Evolutionary conservation across 2,329 filamentous ascomycete genomes (phyloP).

Genomic region (Exserohilum turcica): DNA sequence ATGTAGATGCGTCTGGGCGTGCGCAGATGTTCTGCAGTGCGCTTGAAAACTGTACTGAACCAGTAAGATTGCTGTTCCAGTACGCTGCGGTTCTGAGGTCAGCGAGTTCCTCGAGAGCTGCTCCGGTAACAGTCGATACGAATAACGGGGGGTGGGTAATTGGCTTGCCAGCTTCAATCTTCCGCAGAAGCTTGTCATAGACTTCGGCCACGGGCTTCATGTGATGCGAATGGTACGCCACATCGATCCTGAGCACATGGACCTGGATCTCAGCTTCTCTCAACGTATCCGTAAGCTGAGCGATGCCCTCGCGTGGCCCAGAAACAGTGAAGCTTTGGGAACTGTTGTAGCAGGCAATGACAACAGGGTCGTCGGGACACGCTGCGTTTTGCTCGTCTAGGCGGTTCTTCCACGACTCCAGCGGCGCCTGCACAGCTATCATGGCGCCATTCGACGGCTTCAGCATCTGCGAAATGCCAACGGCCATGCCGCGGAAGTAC

Average conservation of each 20-base stretch:
- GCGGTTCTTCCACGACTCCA: slow-evolving; percentile 4
- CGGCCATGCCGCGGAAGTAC: slow-evolving; percentile 21
- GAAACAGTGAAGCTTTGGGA: slow-evolving; percentile 30
- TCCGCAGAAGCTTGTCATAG: slow-evolving; percentile 17
- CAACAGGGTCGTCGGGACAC: slow-evolving; percentile 7
- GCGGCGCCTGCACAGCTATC: slow-evolving; percentile 29
- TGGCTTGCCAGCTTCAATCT: slow-evolving; percentile 5
- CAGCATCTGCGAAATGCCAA: slow-evolving; percentile 44
- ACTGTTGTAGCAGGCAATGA: slow-evolving; percentile 44
- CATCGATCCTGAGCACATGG: slow-evolving; percentile 47
- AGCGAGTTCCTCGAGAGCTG: neutral
- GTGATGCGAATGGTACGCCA: slow-evolving; percentile 54
- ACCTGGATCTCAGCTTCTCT: slow-evolving; percentile 47
- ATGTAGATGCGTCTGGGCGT: slow-evolving; percentile 1
- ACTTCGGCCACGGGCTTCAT: slow-evolving; percentile 38
- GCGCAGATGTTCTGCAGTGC: slow-evolving; percentile 26
- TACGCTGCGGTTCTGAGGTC: slow-evolving; percentile 13
- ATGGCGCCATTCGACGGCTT: slow-evolving; percentile 37
- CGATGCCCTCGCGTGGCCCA: slow-evolving; percentile 38
- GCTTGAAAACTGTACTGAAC: slow-evolving; percentile 17
- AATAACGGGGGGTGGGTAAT: neutral
- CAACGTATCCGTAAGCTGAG: slow-evolving; percentile 37
- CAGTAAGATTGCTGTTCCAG: slow-evolving; percentile 24
- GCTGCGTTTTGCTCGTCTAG: slow-evolving; percentile 10
- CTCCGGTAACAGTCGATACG: slow-evolving; percentile 17